Evolutionary conservation across 345 rosid genomes (phyloP).

Genomic region (Melaleuca quinquenervia): DNA sequence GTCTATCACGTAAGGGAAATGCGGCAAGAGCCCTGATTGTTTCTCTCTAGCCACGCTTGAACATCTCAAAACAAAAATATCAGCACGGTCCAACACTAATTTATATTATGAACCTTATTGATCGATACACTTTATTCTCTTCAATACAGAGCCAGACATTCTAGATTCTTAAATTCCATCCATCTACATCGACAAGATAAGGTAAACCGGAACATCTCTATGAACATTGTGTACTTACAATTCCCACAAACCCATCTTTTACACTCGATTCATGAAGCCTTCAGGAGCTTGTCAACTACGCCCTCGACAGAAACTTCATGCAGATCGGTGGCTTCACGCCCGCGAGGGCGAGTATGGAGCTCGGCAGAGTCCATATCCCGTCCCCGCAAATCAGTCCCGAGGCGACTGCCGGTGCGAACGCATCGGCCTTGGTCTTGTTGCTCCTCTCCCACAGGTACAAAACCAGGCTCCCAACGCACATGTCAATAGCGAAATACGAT

Average conservation of each 20-base stretch:
- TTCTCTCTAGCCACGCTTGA: neutral
- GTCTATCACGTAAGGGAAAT: neutral
- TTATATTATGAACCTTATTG: neutral
- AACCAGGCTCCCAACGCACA: neutral
- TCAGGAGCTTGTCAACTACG: neutral
- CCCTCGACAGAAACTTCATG: slow-evolving; percentile 5
- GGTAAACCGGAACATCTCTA: neutral
- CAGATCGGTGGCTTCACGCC: slow-evolving; percentile 1
- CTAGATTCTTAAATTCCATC: neutral
- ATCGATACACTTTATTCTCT: neutral
- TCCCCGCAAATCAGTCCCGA: slow-evolving; percentile 3
- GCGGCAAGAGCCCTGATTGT: neutral
- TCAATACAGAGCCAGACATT: neutral
- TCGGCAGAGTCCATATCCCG: slow-evolving; percentile 2
- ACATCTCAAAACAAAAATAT: neutral
- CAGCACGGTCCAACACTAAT: neutral
- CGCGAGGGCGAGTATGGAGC: slow-evolving; percentile 2
- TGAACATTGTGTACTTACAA: neutral
- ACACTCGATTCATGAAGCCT: neutral
- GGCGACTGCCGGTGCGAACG: neutral
- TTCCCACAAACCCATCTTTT: neutral
- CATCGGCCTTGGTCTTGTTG: neutral
- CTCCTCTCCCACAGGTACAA: neutral
- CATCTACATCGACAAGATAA: neutral
- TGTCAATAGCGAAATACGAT: slow-evolving; percentile 26